Conservation (phyloP, 495 filamentous ascomycete species). For the Penicillium bialowiezense region DNA sequence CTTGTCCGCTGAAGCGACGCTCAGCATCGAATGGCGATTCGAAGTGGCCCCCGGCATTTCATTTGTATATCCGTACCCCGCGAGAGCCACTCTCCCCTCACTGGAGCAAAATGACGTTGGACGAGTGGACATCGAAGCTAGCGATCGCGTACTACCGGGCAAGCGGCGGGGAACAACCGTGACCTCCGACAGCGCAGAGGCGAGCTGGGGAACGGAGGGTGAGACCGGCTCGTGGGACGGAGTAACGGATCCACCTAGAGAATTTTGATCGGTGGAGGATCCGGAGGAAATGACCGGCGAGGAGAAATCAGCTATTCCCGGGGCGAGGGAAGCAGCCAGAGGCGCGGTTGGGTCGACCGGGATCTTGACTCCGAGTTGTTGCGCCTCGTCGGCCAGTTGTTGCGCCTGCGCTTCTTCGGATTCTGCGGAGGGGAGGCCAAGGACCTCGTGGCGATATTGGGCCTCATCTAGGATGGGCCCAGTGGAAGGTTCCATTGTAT, state of each 20-base stretch:
- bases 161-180: conserved; percentile 34
- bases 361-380: conserved; percentile 36
- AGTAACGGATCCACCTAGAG: conserved; percentile 24
- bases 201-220: conserved; percentile 20
- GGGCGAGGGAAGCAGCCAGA: conserved; percentile 39
- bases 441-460: conserved; percentile 40
- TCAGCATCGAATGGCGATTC: conserved; percentile 32
- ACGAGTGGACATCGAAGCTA: conserved; percentile 40
- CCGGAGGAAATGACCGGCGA: conserved; percentile 37
- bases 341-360: conserved; percentile 38
- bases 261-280: conserved; percentile 40
- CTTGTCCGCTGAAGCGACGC: conserved; percentile 29
- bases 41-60: conserved; percentile 7
- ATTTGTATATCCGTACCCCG: conserved; percentile 11
- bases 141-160: conserved; percentile 39
- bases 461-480: conserved; percentile 29
- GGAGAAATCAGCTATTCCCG: conserved; percentile 37
- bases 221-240: conserved; percentile 24
- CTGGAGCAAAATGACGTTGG: conserved; percentile 44
- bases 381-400: conserved; percentile 38
- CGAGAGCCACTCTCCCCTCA: conserved; percentile 26
- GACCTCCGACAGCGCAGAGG: conserved; percentile 36
- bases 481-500: conserved; percentile 14
- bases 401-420: conserved; percentile 36
- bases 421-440: conserved; percentile 33